These are phyloP conservation scores for Bryoglossum gracile DNA, from an alignment of 495 filamentous ascomycete species.

Conservation along the genomic window DNA sequence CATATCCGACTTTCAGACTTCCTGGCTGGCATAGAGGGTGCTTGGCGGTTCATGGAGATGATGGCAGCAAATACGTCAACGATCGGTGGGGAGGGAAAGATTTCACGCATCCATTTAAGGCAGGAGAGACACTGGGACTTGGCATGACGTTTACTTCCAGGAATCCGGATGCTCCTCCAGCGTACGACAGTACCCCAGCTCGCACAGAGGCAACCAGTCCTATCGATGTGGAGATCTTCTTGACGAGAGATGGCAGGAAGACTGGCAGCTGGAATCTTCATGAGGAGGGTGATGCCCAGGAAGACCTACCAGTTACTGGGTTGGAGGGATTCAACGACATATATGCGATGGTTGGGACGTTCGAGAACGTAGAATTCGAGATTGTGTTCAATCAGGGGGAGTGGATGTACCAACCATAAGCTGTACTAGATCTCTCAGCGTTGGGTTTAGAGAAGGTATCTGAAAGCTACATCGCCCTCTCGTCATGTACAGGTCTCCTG, in stretches of 20 bases:
- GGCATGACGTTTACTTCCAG: slow-evolving; percentile 61
- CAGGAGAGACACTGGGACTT: slow-evolving; percentile 41
- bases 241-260: slow-evolving; percentile 62
- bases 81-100: slow-evolving; percentile 75
- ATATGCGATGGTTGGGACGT: slow-evolving; percentile 72
- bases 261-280: slow-evolving; percentile 72
- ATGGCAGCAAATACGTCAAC: slow-evolving; percentile 82
- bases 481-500: too few relatives aligned
- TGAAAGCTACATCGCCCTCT: too few relatives aligned
- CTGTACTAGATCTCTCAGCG: neutral
- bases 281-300: slow-evolving; percentile 67
- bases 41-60: slow-evolving; percentile 84
- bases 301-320: slow-evolving; percentile 58
- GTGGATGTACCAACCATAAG: slow-evolving; percentile 24
- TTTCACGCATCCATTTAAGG: slow-evolving; percentile 48
- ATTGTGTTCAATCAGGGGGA: slow-evolving; percentile 44
- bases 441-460: neutral
- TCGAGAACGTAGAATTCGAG: slow-evolving; percentile 65
- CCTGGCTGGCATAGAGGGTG: slow-evolving; percentile 88
- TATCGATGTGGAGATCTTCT: slow-evolving; percentile 60
- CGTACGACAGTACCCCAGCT: slow-evolving; percentile 22
- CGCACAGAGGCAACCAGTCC: slow-evolving; percentile 18
- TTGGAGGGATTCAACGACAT: slow-evolving; percentile 77
- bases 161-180: slow-evolving; percentile 17
- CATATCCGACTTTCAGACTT: slow-evolving; percentile 80